These are phyloP conservation scores for Exophiala bonariae DNA, from an alignment of 2,329 filamentous ascomycete genomes.

Conservation along the genomic window DNA sequence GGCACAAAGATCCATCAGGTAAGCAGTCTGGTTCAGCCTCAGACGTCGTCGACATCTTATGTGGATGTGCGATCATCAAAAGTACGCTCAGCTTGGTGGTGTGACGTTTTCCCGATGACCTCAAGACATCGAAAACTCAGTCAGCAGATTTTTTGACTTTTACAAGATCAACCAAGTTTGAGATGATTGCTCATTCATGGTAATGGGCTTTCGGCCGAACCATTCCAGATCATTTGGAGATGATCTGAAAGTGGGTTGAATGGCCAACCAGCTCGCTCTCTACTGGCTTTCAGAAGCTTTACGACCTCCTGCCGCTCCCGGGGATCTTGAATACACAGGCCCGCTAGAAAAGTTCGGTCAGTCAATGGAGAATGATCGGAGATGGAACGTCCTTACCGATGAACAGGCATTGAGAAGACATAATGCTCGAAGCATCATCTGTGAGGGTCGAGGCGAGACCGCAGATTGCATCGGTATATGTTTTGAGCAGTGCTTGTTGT, in stretches of 20 bases:
- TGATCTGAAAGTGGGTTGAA: neutral
- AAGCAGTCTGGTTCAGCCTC: too few relatives aligned
- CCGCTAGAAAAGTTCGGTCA: neutral
- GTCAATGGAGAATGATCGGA: neutral
- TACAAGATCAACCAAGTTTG: too few relatives aligned
- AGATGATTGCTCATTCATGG: neutral
- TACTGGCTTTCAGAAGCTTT: neutral
- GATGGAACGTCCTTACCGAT: neutral
- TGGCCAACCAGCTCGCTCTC: neutral
- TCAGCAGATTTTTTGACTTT: too few relatives aligned
- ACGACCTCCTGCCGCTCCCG: neutral
- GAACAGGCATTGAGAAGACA: neutral
- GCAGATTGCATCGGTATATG: conserved; percentile 28
- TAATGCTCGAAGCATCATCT: conserved; percentile 21
- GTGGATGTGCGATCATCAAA: too few relatives aligned
- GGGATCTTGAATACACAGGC: neutral
- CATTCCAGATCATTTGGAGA: conserved; percentile 3
- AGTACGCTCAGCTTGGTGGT: too few relatives aligned
- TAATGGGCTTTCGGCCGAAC: neutral
- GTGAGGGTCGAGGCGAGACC: conserved; percentile 29
- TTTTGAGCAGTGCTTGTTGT: conserved; percentile 23
- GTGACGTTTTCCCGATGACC: too few relatives aligned
- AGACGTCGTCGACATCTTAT: too few relatives aligned
- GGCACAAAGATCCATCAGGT: too few relatives aligned
- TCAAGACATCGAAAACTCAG: too few relatives aligned